Percentiles rank a stretch among this genome's conserved stretches.
Conservation (phyloP, 139 green algal genomes). For the Chloropicon primus region DNA sequence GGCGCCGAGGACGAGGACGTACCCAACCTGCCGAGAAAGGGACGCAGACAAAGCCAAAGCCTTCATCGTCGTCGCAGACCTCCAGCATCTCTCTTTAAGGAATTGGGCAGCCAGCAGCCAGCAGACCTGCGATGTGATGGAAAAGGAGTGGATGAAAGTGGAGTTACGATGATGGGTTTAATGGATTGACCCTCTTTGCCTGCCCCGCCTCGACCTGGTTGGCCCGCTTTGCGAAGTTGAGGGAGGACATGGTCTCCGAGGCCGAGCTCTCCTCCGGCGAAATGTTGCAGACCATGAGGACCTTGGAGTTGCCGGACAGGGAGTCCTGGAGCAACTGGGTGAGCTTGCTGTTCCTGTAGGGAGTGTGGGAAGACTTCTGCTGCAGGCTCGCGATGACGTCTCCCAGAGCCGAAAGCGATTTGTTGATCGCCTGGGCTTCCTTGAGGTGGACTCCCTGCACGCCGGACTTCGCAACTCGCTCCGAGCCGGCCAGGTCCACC, state of each 20-base stretch:
- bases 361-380: slow-evolving; percentile 59
- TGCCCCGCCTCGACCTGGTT: slow-evolving; percentile 21
- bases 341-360: slow-evolving; percentile 94
- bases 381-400: slow-evolving; percentile 54
- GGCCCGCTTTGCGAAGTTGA: slow-evolving; percentile 46
- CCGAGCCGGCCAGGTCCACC: slow-evolving; percentile 81
- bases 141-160: too few relatives aligned
- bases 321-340: slow-evolving; percentile 93
- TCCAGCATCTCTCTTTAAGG: too few relatives aligned
- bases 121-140: too few relatives aligned
- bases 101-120: too few relatives aligned
- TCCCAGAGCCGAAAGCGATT: slow-evolving; percentile 50
- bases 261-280: slow-evolving; percentile 27
- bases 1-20: too few relatives aligned
- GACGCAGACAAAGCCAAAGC: too few relatives aligned
- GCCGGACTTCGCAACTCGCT: slow-evolving; percentile 68
- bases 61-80: too few relatives aligned
- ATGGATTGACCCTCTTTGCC: not conserved
- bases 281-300: slow-evolving; percentile 49
- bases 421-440: slow-evolving; percentile 72
- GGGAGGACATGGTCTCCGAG: slow-evolving; percentile 43
- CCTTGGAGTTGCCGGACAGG: slow-evolving; percentile 48
- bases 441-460: slow-evolving; percentile 67
- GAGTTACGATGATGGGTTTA: too few relatives aligned
- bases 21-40: too few relatives aligned